Percentiles rank a stretch among this genome's conserved stretches.
Evolutionary conservation across 129 eudicot species (phyloP).

Genomic region (Silybum marianum): DNA sequence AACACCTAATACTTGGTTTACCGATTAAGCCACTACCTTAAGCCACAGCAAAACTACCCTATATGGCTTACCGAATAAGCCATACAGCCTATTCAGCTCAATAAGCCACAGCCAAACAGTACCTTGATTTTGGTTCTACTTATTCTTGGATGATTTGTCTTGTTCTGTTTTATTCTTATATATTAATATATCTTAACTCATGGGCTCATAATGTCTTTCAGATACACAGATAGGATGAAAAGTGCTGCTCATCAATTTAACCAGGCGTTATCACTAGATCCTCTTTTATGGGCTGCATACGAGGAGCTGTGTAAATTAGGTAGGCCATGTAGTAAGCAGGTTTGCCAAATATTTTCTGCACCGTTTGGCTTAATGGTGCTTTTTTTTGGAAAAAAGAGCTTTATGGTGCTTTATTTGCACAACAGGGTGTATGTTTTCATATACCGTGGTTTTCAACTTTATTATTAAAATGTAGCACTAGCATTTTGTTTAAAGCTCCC

Average conservation of each 20-base stretch:
- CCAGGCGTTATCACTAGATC: constrained; percentile 92
- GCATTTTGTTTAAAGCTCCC: too few relatives aligned
- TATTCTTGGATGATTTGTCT: background rate
- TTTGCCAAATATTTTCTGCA: background rate
- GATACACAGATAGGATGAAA: constrained; percentile 88
- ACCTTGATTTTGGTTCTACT: background rate
- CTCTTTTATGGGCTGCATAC: constrained; percentile 93
- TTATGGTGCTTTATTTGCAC: constrained; percentile 12
- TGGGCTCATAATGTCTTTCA: constrained; percentile 43
- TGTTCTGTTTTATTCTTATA: constrained; percentile 13
- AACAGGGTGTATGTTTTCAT: background rate
- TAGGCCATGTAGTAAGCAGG: too few relatives aligned
- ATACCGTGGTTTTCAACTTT: background rate
- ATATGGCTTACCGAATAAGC: background rate
- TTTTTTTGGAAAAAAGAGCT: too few relatives aligned
- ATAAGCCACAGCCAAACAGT: background rate
- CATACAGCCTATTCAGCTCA: background rate
- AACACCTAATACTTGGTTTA: background rate
- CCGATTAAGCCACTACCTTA: background rate
- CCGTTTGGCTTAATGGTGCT: too few relatives aligned
- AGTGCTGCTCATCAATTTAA: constrained; percentile 81
- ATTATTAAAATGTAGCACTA: background rate
- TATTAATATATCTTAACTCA: constrained; percentile 16
- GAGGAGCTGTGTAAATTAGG: constrained; percentile 96
- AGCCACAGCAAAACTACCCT: background rate